These are phyloP conservation scores for Fusarium pseudoanthophilum DNA, from an alignment of 2,329 filamentous ascomycete species.

Conservation along the genomic window DNA sequence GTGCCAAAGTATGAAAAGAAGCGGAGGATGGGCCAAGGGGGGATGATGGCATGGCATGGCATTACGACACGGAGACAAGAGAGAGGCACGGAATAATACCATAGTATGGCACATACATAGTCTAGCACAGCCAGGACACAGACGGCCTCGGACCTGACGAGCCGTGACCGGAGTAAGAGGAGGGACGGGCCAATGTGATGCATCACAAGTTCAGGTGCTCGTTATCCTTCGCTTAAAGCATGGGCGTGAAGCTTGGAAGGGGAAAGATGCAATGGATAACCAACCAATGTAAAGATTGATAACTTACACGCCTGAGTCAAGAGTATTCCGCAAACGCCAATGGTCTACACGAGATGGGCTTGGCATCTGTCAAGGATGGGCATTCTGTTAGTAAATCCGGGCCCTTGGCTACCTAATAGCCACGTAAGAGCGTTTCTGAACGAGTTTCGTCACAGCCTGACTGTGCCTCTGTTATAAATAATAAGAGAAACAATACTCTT, in stretches of 20 bases:
- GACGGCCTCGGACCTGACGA: background rate
- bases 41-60: background rate
- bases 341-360: slow-evolving; percentile 21
- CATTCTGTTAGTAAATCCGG: slow-evolving; percentile 43
- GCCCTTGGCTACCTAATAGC: slow-evolving; percentile 36
- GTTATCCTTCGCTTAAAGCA: slow-evolving; percentile 26
- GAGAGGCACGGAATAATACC: slow-evolving; percentile 9
- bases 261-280: background rate
- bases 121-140: background rate
- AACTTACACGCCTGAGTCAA: slow-evolving; percentile 28
- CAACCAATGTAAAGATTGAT: slow-evolving; percentile 31
- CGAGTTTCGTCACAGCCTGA: background rate
- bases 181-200: slow-evolving; percentile 34
- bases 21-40: slow-evolving; percentile 18
- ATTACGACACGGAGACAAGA: slow-evolving; percentile 29
- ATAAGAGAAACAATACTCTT: background rate
- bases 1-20: slow-evolving; percentile 31
- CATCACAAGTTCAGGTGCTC: slow-evolving; percentile 29
- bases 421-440: slow-evolving; percentile 41
- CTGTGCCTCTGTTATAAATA: background rate
- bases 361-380: slow-evolving; percentile 34
- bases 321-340: slow-evolving; percentile 13
- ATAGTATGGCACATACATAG: background rate
- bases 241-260: slow-evolving; percentile 16
- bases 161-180: slow-evolving; percentile 23